Evolutionary conservation across 768 basidiomycete genomes (phyloP), one percentile per base, ranked within the genome.

Genomic region (Xerocomellus amylosporus): DNA sequence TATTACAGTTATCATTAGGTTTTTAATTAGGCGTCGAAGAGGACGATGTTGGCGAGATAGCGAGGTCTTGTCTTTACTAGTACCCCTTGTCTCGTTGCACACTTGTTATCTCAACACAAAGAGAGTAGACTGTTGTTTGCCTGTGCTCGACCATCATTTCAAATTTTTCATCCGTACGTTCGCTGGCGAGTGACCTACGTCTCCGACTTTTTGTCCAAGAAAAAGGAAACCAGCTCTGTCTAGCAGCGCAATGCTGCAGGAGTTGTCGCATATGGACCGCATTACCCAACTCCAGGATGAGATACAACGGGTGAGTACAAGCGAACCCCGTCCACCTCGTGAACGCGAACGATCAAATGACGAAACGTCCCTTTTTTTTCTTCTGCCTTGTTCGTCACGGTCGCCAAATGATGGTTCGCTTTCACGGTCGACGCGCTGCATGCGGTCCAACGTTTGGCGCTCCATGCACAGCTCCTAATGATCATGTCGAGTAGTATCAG

Each of bases 261-360:
- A 91, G 83, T 74, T 92, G 71, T 84, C 89, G 71, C 85, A 90
- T 78, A 94, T 94, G 93, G 93, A 95, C 79, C 87, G 92, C 74
- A 90, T 95, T 71, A 94, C 93, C 10, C 93, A 95, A 71, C 85
- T 95, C 51, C 92, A 94, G 78, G 88, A 96, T 83, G 89, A 89
- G 73, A 92, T 93, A 55, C 93, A 96, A 73, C 85, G 89, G 75
- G 90, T 88, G 50, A 49, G 65, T 49, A 28, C 46, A 8, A 9
- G 17, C 10, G 36, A 28, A 13, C 45, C 4, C 17, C 9, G 28
- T 28, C 13, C 22, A 40, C 43, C 54, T n/a, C 22, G 13, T 19
- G 4, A 30, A 22, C 24, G 3, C 19, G 56, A 40, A 46, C 37
- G 30, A 45, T 26, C 15, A 40, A 47, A 47, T 42, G 46, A 50